These are phyloP conservation scores for Nymphaea colorata DNA, from an alignment of 164 flowering plant genomes.

Conservation along the genomic window DNA sequence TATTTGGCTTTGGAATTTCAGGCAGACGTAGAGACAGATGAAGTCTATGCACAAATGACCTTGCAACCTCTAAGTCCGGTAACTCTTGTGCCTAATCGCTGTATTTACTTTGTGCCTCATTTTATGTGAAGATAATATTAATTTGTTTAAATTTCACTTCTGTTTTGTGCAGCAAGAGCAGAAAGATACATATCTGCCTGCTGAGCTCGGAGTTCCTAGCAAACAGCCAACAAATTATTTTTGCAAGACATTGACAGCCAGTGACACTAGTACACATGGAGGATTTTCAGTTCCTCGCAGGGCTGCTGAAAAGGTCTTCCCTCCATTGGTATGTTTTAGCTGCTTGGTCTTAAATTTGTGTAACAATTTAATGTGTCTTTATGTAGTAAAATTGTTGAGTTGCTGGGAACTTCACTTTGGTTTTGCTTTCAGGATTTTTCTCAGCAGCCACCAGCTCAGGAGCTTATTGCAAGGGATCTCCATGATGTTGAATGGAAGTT, in stretches of 20 bases:
- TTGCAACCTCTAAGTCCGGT: conserved; percentile 76
- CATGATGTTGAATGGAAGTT: conserved; percentile 93
- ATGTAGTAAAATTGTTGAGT: neutral
- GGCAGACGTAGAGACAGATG: conserved; percentile 93
- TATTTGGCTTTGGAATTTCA: conserved; percentile 22
- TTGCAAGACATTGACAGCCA: conserved; percentile 83
- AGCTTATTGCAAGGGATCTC: conserved; percentile 84
- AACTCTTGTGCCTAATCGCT: conserved; percentile 3
- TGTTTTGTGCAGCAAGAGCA: conserved; percentile 64
- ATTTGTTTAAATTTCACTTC: neutral
- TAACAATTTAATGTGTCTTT: neutral
- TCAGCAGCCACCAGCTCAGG: conserved; percentile 83
- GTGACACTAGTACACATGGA: conserved; percentile 91
- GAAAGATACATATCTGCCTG: conserved; percentile 57
- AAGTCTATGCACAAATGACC: conserved; percentile 89
- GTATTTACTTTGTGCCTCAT: neutral
- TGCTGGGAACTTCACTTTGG: neutral
- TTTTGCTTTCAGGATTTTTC: conserved; percentile 54
- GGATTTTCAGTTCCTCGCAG: conserved; percentile 95
- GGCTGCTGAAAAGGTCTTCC: conserved; percentile 90
- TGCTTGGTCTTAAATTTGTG: neutral
- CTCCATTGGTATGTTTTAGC: conserved; percentile 50
- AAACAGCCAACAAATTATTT: conserved; percentile 85
- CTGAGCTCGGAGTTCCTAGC: conserved; percentile 65
- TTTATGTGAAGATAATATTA: neutral